These are phyloP conservation scores for Multifurca ochricompacta DNA, from an alignment of 768 basidiomycete genomes.

Conservation along the genomic window DNA sequence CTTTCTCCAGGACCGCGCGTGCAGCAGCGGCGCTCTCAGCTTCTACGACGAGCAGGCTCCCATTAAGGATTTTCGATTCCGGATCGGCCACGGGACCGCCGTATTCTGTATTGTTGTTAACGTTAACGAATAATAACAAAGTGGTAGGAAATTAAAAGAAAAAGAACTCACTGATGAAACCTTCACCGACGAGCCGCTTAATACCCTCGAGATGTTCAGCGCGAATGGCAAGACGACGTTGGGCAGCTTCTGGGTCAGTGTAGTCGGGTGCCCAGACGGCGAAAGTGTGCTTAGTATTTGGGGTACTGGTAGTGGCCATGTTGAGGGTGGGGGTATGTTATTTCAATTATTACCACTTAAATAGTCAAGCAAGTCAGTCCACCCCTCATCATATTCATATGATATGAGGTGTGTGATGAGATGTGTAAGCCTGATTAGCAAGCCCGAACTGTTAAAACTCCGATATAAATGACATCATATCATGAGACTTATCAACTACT, in stretches of 20 bases:
- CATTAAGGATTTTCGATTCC: conserved; percentile 41
- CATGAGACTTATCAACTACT: no score
- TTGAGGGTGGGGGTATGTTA: background rate
- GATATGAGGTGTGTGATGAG: no score
- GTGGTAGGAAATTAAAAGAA: conserved; percentile 30
- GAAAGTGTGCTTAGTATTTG: background rate
- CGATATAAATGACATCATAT: no score
- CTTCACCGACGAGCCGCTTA: background rate
- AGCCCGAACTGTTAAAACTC: no score
- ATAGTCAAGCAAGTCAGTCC: no score
- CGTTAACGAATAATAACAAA: conserved; percentile 25
- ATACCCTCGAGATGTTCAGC: background rate
- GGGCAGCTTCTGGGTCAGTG: background rate
- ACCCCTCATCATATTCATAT: no score
- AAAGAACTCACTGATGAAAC: background rate
- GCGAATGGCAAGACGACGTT: conserved; percentile 1
- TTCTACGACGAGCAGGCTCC: conserved; percentile 50
- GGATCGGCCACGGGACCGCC: conserved; percentile 1
- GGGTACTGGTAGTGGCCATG: background rate
- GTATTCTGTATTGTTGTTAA: no score
- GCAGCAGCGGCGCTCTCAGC: conserved; percentile 44
- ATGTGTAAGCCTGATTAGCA: no score
- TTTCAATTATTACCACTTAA: no score
- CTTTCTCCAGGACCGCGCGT: conserved; percentile 33
- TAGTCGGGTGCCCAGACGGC: conserved; percentile 10